phyloP scores from a whole-genome alignment of 768 basidiomycete species.

The Coprinellus micaceus region DNA sequence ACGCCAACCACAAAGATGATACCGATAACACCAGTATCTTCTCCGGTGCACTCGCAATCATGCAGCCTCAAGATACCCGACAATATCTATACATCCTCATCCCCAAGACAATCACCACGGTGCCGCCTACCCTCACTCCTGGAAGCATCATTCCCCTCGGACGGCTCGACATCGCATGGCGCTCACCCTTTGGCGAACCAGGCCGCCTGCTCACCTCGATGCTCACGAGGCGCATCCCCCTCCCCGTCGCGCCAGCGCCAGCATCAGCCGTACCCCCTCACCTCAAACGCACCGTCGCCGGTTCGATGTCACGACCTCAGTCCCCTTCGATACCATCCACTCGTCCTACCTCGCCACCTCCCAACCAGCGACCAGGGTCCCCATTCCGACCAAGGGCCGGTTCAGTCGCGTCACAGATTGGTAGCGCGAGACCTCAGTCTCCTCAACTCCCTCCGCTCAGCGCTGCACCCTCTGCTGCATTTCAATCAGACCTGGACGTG shows the following conservation, averaged over 20 bases:
- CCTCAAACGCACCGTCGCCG: constrained; percentile 54
- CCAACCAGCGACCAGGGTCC: constrained; percentile 35
- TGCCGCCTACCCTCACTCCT: constrained; percentile 51
- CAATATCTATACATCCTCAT: constrained; percentile 86
- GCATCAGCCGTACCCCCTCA: constrained; percentile 74
- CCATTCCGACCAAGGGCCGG: constrained; percentile 43
- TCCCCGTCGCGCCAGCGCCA: constrained; percentile 44
- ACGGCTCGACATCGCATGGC: constrained; percentile 86
- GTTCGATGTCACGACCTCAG: constrained; percentile 18
- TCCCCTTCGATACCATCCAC: constrained; percentile 29
- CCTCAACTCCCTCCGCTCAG: constrained; percentile 20
- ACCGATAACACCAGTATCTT: constrained; percentile 40
- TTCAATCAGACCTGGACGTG: constrained; percentile 46
- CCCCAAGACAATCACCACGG: constrained; percentile 41
- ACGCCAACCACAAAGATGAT: constrained; percentile 42
- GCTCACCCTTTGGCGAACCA: constrained; percentile 79
- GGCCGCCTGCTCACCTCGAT: constrained; percentile 87
- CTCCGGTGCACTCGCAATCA: constrained; percentile 59
- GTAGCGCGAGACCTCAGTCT: constrained; percentile 29
- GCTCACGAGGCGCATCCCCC: constrained; percentile 77
- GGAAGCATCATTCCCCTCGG: constrained; percentile 79
- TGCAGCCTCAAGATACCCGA: constrained; percentile 80
- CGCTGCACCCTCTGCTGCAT: constrained; percentile 16
- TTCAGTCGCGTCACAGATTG: constrained; percentile 26
- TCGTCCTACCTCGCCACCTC: constrained; percentile 57